Evolutionary conservation across 768 basidiomycete species (phyloP).

Genomic region (Lactarius hengduanensis): DNA sequence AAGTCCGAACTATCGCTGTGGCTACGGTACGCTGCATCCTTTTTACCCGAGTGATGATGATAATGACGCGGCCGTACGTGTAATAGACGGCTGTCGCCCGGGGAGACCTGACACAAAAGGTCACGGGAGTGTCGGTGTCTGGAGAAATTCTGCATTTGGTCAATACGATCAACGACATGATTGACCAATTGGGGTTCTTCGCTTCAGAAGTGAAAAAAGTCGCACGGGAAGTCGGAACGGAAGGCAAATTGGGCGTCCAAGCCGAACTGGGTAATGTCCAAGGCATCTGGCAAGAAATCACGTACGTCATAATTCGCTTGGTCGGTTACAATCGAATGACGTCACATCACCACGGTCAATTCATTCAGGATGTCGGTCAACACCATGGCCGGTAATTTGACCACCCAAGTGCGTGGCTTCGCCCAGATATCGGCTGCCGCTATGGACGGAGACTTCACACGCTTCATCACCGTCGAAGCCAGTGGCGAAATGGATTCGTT

Average conservation of each 20-base stretch:
- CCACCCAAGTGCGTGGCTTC: slow-evolving; percentile 98
- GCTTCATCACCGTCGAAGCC: slow-evolving; percentile 99
- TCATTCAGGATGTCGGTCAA: slow-evolving; percentile 82
- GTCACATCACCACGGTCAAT: background rate
- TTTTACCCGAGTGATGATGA: slow-evolving; percentile 7
- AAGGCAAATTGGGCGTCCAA: slow-evolving; percentile 97
- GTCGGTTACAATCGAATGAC: slow-evolving; percentile 27
- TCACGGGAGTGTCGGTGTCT: slow-evolving; percentile 86
- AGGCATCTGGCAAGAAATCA: slow-evolving; percentile 99
- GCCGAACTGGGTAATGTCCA: slow-evolving; percentile 96
- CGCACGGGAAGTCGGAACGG: slow-evolving; percentile 95
- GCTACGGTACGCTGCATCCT: slow-evolving; percentile 63
- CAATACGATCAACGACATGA: slow-evolving; percentile 95
- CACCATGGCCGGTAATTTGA: slow-evolving; percentile 94
- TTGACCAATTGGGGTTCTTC: slow-evolving; percentile 65
- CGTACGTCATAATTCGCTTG: slow-evolving; percentile 50
- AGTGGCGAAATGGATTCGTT: slow-evolving; percentile 98
- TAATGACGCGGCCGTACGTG: background rate
- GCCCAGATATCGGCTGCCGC: slow-evolving; percentile 98
- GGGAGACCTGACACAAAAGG: slow-evolving; percentile 92
- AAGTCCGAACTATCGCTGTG: slow-evolving; percentile 91
- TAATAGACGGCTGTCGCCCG: slow-evolving; percentile 83
- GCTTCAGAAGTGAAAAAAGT: slow-evolving; percentile 90
- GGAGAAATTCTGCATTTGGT: slow-evolving; percentile 97
- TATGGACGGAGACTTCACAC: slow-evolving; percentile 97